Evolutionary conservation across 352 stramenopile genomes (phyloP), one percentile per base, ranked within the genome.

Genomic region (Globisporangium nodosum): DNA sequence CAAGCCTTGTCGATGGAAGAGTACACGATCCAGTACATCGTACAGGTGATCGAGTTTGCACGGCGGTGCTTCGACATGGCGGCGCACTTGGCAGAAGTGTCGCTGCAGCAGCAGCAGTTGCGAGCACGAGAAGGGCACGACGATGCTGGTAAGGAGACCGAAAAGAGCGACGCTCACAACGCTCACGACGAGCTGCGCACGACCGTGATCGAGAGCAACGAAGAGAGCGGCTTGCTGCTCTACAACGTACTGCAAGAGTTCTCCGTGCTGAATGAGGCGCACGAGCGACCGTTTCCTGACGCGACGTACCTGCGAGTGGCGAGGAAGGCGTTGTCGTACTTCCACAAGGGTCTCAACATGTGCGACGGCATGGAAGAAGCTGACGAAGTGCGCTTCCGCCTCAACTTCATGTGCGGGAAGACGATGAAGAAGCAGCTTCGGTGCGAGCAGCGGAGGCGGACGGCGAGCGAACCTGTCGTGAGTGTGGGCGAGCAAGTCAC

Each of bases 401-500:
- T 92, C 51, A 56, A 76, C 16, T 92, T 89, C 49, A 90, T 94
- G 76, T 71, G 82, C 1, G 84, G 81, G 5, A 94, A 94, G 55
- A 71, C 71, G 1, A 35, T 90, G 30, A 88, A 86, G 60, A 90
- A 91, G 62, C 69, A 65, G 49, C 31, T 48, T 8, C 48, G 54
- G 40, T 37, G 64, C 16, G 48, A 54, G 37, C 24, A 59, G 35
- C 40, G 40, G 39, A 18, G 40, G 39, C 11, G 5, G 37, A 12
- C 37, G 11, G 11, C 11, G 8, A 13, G 37, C 37, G 37, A 13
- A 12, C 37, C 16, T 11, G 33, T 13, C 33, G 33, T 12, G 33
- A 3, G 33, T 9, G 33, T 13, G 37, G 37, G 37, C 37, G 37
- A 35, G 7, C 33, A 24, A 9, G 13, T 27, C 0, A 56, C 52